Evolutionary conservation across 306 rosid species (phyloP).

Genomic region (Clitoria ternatea): DNA sequence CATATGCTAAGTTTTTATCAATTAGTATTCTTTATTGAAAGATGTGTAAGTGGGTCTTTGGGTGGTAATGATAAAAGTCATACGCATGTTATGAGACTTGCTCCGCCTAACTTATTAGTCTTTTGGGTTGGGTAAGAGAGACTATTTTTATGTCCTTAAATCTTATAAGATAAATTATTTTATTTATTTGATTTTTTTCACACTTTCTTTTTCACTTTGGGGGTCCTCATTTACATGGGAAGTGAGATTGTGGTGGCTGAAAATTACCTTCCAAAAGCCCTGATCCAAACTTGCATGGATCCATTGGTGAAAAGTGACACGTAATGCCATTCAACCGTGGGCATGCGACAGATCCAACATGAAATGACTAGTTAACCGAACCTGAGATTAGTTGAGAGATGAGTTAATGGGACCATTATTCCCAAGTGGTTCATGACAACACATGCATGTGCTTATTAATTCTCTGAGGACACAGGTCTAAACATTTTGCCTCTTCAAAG

Average conservation of each 20-base stretch:
- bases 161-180: too few relatives aligned
- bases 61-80: too few relatives aligned
- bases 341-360: constrained; percentile 19
- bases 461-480: constrained; percentile 25
- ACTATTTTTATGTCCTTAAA: too few relatives aligned
- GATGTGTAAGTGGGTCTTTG: too few relatives aligned
- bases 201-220: background rate
- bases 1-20: too few relatives aligned
- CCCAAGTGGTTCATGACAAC: constrained; percentile 24
- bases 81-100: too few relatives aligned
- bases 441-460: constrained; percentile 41
- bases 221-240: background rate
- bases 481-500: constrained; percentile 22
- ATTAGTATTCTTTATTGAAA: too few relatives aligned
- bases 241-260: background rate
- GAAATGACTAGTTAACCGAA: constrained; percentile 21
- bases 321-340: background rate
- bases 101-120: too few relatives aligned
- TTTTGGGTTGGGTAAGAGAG: too few relatives aligned
- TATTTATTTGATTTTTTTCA: background rate
- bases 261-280: background rate
- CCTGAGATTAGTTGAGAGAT: constrained; percentile 9
- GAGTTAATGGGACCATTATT: constrained; percentile 41
- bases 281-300: background rate
- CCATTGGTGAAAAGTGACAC: background rate